Evolutionary conservation across 495 filamentous ascomycete species (phyloP).

Genomic region (Talaromyces proteolyticus): DNA sequence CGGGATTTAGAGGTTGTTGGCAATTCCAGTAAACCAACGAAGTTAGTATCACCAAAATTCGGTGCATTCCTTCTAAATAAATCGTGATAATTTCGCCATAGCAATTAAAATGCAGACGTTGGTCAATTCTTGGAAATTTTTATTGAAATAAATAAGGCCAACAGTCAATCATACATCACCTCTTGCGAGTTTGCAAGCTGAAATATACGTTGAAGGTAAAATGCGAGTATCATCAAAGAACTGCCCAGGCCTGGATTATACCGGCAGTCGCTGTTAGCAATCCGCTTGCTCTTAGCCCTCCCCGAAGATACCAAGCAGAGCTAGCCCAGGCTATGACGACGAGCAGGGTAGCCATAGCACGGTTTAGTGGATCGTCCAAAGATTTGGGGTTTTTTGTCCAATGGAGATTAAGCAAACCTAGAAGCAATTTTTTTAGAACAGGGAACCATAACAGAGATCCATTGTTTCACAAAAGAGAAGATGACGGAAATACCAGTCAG

Average conservation of each 20-base stretch:
- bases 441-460: background rate
- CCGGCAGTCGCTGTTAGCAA: constrained; percentile 13
- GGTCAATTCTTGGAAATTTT: background rate
- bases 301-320: constrained; percentile 21
- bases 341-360: constrained; percentile 18
- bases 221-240: constrained; percentile 8
- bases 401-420: constrained; percentile 21
- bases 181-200: background rate
- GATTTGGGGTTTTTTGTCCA: constrained; percentile 18
- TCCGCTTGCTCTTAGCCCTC: constrained; percentile 12
- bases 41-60: background rate
- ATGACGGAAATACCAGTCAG: constrained; percentile 16
- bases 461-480: background rate
- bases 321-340: constrained; percentile 18
- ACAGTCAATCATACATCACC: background rate
- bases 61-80: background rate
- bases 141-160: background rate
- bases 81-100: no score
- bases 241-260: constrained; percentile 19
- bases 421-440: background rate
- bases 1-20: no score
- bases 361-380: constrained; percentile 16
- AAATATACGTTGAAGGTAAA: background rate
- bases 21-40: no score
- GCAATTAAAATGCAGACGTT: no score